phyloP scores from a whole-genome alignment of 2,329 filamentous ascomycete genomes.

The Fusarium verticillioides region DNA sequence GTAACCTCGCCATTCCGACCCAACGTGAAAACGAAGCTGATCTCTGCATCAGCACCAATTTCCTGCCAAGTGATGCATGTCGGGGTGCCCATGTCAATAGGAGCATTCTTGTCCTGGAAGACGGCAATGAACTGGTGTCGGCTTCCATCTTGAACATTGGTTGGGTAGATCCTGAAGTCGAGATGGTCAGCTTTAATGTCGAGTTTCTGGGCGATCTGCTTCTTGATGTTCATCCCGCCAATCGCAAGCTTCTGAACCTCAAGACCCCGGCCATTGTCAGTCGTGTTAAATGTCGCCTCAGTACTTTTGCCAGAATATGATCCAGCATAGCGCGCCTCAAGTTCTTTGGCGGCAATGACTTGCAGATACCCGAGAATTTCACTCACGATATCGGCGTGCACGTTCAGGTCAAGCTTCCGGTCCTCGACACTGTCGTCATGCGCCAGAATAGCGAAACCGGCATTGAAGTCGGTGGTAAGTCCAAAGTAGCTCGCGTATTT shows the following conservation, averaged over 20 bases:
- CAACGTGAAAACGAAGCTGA: conserved; percentile 9
- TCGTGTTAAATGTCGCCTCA: conserved; percentile 17
- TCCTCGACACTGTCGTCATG: conserved; percentile 43
- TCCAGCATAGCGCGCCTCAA: conserved; percentile 18
- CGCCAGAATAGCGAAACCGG: conserved; percentile 49
- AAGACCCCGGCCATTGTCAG: conserved; percentile 42
- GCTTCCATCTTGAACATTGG: conserved; percentile 37
- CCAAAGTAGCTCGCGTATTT: conserved; percentile 46
- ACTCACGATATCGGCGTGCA: conserved; percentile 48
- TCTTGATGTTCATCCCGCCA: conserved; percentile 29
- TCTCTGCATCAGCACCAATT: conserved; percentile 22
- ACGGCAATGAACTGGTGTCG: conserved; percentile 46
- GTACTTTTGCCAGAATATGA: not conserved
- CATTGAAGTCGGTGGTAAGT: conserved; percentile 23
- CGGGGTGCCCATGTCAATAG: conserved; percentile 47
- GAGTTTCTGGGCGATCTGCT: conserved; percentile 27
- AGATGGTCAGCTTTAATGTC: conserved; percentile 35
- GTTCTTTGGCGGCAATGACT: conserved; percentile 23
- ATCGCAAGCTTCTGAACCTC: conserved; percentile 35
- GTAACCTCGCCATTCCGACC: not conserved
- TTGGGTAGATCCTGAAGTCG: conserved; percentile 48
- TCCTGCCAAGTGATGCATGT: conserved; percentile 50
- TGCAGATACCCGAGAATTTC: conserved; percentile 28
- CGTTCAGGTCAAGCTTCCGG: conserved; percentile 48
- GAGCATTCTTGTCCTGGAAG: conserved; percentile 47